These are phyloP conservation scores for Leccinum subgranulosum DNA, from an alignment of 768 basidiomycete species.

Conservation along the genomic window DNA sequence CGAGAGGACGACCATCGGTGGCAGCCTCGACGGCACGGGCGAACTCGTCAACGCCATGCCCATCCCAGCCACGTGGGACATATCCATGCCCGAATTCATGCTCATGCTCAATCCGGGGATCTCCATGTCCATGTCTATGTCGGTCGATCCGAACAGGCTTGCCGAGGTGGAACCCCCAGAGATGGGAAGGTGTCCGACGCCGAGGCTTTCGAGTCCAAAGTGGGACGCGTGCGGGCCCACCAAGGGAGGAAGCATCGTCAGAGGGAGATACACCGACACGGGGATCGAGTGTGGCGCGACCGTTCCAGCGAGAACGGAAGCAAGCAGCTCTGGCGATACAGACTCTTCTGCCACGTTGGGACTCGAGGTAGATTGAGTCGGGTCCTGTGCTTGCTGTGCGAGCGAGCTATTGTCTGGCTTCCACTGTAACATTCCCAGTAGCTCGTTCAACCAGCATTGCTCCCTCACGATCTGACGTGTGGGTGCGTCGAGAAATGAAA, in stretches of 20 bases:
- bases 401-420: conserved; percentile 38
- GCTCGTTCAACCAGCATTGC: conserved; percentile 82
- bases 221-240: conserved; percentile 17
- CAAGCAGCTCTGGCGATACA: conserved; percentile 54
- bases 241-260: conserved; percentile 27
- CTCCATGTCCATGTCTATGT: conserved; percentile 36
- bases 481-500: background rate
- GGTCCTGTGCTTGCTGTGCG: conserved; percentile 5
- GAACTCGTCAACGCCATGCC: conserved; percentile 29
- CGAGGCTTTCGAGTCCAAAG: conserved; percentile 27
- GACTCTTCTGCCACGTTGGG: conserved; percentile 30
- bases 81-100: conserved; percentile 31
- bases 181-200: conserved; percentile 24
- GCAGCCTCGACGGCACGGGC: conserved; percentile 35
- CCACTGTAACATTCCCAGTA: conserved; percentile 62
- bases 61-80: conserved; percentile 28
- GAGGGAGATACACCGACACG: conserved; percentile 65
- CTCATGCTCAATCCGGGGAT: conserved; percentile 35
- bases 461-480: conserved; percentile 54
- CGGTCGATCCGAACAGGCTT: conserved; percentile 30
- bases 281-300: conserved; percentile 45
- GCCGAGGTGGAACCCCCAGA: conserved; percentile 21
- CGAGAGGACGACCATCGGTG: conserved; percentile 60
- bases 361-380: conserved; percentile 1
- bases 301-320: conserved; percentile 63